A percentile compares a stretch with the other conserved stretches of the same genome.
These are phyloP conservation scores for Wickerhamomyces bisporus DNA, from an alignment of 805 yeast genomes.

Conservation along the genomic window DNA sequence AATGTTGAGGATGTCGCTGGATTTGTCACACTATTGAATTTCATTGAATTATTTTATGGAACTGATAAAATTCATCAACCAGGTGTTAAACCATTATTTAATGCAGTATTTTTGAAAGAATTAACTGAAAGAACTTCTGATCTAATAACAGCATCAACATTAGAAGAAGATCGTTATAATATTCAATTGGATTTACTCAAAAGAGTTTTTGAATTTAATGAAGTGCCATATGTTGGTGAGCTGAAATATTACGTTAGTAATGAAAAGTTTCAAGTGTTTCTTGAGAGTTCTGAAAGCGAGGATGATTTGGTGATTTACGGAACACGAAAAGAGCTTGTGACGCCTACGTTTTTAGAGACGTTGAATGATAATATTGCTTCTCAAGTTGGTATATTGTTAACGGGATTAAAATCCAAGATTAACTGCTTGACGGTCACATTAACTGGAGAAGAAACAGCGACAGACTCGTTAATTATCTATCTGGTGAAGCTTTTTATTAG, in stretches of 20 bases:
- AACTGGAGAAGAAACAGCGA: not conserved
- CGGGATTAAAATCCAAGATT: not conserved
- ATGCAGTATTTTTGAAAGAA: conserved; percentile 52
- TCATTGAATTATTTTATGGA: conserved; percentile 21
- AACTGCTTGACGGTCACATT: not conserved
- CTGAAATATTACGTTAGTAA: conserved; percentile 56
- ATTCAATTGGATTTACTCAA: conserved; percentile 28
- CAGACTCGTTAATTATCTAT: not conserved
- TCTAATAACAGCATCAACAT: conserved; percentile 57
- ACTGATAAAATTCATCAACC: conserved; percentile 22
- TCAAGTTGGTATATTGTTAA: not conserved
- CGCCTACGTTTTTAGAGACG: not conserved
- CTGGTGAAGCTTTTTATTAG: not conserved
- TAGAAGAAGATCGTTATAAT: conserved; percentile 25
- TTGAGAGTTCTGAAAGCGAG: conserved; percentile 66
- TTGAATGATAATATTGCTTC: not conserved
- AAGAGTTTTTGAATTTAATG: conserved; percentile 31
- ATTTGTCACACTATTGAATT: conserved; percentile 19
- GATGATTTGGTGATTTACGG: conserved; percentile 20
- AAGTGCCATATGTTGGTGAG: conserved; percentile 69
- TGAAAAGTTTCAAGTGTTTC: conserved; percentile 61
- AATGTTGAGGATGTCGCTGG: conserved; percentile 21
- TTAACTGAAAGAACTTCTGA: conserved; percentile 67
- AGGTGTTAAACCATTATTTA: conserved; percentile 28
- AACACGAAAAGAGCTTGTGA: conserved; percentile 6